Base-by-base conservation (phyloP, 2,329 filamentous ascomycete genomes). In the Diaporthe citri region DNA sequence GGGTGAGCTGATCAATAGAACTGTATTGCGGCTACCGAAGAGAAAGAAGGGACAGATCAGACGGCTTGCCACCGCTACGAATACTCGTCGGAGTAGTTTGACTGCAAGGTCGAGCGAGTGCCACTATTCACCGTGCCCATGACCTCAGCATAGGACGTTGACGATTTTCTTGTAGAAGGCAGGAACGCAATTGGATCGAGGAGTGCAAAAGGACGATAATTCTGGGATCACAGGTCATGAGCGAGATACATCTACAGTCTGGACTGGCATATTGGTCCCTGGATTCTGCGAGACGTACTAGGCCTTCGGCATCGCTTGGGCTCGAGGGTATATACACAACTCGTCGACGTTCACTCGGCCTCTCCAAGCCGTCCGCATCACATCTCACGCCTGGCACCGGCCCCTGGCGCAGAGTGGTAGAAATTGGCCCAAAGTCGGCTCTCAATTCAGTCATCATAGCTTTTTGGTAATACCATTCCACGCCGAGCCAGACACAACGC, bases 401-500 rank as follows among this genome's bases (percentile, higher is more conserved):
- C 62, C 4, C 43, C 39, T 52, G 62, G 34, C 31, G 64, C 46
- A 67, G 46, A 52, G 46, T 55, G 59, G 74, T 57, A 46, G 36
- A 43, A 71, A 39, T 70, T 57, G 67, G 25, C 64, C 64, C 46
- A 67, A 52, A 52, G 31, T 67, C 39, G 64, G 64, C 64, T 43
- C 71, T 79, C 75, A 76, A 77, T 78, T 80, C 73, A 73, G 76
- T 73, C 55, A 76, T 74, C 79, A 73, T 74, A 78, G 73, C 79
- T 75, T 79, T 80, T 77, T 78, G 72, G 69, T 76, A 75, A 77
- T 75, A 75, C 78, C 76, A 59, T 74, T 77, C 55, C 76, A 75
- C 76, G 75, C 79, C 75, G 55, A 81, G 81, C 82, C 83, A 84
- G 83, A 82, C 80, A 82, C 76, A 80, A 83, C 74, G 74, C 80